These are phyloP conservation scores for Batkoa obscura DNA, from an alignment of 371 early-diverging fungal species.

Conservation along the genomic window DNA sequence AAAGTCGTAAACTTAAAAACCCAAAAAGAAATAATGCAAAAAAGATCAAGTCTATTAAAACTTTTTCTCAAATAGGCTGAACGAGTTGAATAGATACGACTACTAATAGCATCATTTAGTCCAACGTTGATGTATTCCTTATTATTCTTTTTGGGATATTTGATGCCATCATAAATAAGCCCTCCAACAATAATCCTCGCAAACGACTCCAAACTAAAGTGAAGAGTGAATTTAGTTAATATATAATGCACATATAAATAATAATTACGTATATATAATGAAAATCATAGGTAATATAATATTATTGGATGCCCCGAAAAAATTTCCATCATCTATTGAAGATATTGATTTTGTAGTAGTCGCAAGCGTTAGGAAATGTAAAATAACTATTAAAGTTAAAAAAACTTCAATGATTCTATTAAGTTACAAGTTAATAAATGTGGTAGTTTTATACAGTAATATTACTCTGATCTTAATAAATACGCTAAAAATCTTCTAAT, in stretches of 20 bases:
- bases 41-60: constrained; percentile 1
- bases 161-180: not conserved
- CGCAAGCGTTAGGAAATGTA: not conserved
- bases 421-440: not conserved
- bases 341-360: not conserved
- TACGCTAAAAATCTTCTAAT: not conserved
- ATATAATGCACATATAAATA: not conserved
- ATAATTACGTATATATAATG: not conserved
- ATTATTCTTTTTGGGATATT: not conserved
- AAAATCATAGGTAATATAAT: not conserved
- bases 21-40: constrained; percentile 3
- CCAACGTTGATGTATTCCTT: not conserved
- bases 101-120: not conserved
- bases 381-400: not conserved
- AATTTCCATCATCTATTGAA: not conserved
- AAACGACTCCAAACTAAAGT: not conserved
- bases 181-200: constrained; percentile 5
- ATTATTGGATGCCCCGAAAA: not conserved
- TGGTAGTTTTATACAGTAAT: not conserved
- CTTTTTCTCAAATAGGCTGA: not conserved
- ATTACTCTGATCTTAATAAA: not conserved
- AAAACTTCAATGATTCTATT: not conserved
- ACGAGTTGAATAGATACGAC: not conserved
- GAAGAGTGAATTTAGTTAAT: not conserved
- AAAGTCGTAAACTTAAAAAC: no score